Base-by-base conservation (phyloP, 1,284 basidiomycete species). In the Ceratobasidium theobromae region DNA sequence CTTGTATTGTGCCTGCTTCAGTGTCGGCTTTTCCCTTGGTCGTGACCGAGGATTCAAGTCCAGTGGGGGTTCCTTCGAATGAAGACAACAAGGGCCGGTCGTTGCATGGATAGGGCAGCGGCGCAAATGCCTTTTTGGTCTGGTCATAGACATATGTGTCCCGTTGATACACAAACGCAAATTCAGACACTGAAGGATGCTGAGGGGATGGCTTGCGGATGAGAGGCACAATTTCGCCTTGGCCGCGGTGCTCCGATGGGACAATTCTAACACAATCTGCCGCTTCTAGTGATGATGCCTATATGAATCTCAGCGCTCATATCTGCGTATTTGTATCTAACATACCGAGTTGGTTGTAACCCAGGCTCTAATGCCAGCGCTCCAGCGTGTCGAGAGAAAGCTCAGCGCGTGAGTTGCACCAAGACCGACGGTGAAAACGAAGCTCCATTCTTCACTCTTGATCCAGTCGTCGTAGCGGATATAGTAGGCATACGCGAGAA, bases 401-500 rank as follows among this genome's bases (percentile, higher is more conserved):
- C 90, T 93, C 65, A 99, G 83, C 0, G 94, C 94, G 77, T 99
- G 97, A 1, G 88, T 86, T 12, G 86, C 87, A 38, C 92, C 88
- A 8, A 99, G 84, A 11, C 86, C 79, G 18, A 96, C 89, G 71
- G 91, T 95, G 55, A 89, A 92, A 52, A 99, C 83, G 74, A 99
- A 99, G 0, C 96, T 95, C 91, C 92, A 96, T 75, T 95, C 92
- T 76, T 97, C 95, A 71, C 92, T 95, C 75, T 88, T 84, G 65
- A 96, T 78, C 88, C 91, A 95, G 73, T 93, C 82, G 73, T 97
- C 92, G 76, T 98, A 98, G 74, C 85, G 86, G 74, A 92, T 74
- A 73, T 88, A 91, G 81, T 97, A 98, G 25, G 95, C 88, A 76
- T 95, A 97, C 48, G 91, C 93, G 54, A 95, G 85, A 30, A 95